Evolutionary conservation across 2,329 filamentous ascomycete species (phyloP), one percentile per base, ranked within the genome.

Genomic region (Stagonosporopsis vannaccii): DNA sequence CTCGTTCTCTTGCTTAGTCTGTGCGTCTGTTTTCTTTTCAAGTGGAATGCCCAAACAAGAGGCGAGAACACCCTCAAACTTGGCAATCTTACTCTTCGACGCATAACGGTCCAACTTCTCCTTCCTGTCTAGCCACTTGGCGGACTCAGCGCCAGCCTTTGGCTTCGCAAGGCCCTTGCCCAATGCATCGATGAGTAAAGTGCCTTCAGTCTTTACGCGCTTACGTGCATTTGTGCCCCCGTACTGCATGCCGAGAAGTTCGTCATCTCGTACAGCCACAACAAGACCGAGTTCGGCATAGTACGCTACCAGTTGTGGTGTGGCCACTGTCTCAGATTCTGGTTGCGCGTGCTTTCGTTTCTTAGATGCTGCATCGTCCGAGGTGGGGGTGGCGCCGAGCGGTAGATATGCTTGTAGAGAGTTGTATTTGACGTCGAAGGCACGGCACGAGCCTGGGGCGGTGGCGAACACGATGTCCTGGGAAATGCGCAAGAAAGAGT

Each of bases 121-220:
- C 23, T 71, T 64, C 44, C 64, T 62, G 33, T 69, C 70, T n/a
- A 69, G 59, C 67, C 71, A 71, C 23, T 67, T 65, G 11, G 67
- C 60, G 53, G 45, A 61, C 15, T 67, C 64, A 17, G 54, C 36
- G 23, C 44, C 51, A 13, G 32, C 22, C 23, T 58, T 60, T 4
- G 49, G 30, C 13, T 54, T 56, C 9, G 56, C 44, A 28, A 84
- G 77, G 2, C 88, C 89, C 57, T 87, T 87, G 1, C 89, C 88
- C 50, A 93, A 85, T 0, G 90, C 89, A 69, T 93, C 89, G 30
- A 90, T 88, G 23, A 93, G 77, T 7, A 90, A 79, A 8, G 88
- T 87, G 47, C 72, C 73, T 35, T 72, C 63, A 4, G 66, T 64
- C 61, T 71, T 77, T n/a, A 65, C 60, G 23, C 75, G 70, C 58